Percentiles rank a stretch among this genome's conserved stretches.
Evolutionary conservation across 768 basidiomycete species (phyloP).

Genomic region (Trametes gibbosa): DNA sequence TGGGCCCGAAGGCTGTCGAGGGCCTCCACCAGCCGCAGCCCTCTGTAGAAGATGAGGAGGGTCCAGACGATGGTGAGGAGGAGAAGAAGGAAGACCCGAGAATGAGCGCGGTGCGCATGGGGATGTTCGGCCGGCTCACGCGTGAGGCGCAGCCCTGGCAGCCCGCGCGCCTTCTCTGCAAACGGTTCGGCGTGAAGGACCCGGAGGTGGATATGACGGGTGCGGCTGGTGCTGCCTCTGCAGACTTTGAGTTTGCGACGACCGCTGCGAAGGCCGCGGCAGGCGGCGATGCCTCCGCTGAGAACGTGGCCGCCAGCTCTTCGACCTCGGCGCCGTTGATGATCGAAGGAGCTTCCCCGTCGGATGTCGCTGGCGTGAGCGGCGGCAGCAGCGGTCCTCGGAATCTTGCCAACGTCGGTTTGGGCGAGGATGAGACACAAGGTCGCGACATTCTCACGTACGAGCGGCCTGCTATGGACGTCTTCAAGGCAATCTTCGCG

Average conservation of each 20-base stretch:
- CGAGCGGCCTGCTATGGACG: conserved; percentile 81
- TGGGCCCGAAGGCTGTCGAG: conserved; percentile 57
- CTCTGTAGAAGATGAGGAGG: not conserved
- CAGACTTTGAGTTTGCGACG: conserved; percentile 16
- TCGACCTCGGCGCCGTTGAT: conserved; percentile 5
- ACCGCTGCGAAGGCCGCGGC: conserved; percentile 7
- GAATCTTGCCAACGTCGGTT: conserved; percentile 79
- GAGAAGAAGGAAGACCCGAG: conserved; percentile 70
- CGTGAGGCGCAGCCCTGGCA: conserved; percentile 72
- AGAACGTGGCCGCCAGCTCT: not conserved
- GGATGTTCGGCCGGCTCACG: conserved; percentile 90
- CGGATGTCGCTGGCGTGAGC: conserved; percentile 7
- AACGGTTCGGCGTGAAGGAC: conserved; percentile 90
- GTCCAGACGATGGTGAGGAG: conserved; percentile 37
- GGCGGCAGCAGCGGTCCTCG: conserved; percentile 25
- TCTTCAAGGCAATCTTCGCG: conserved; percentile 98
- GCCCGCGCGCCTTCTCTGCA: conserved; percentile 84
- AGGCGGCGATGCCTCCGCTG: not conserved
- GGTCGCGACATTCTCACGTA: conserved; percentile 87
- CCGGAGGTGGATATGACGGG: conserved; percentile 60
- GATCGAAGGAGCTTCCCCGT: conserved; percentile 12
- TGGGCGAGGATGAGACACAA: conserved; percentile 91
- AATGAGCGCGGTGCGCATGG: conserved; percentile 75
- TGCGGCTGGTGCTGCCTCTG: conserved; percentile 12
- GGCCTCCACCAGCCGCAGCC: conserved; percentile 60